Evolutionary conservation across 2,329 filamentous ascomycete genomes (phyloP), one percentile per base, ranked within the genome.

Genomic region (Ophiocordyceps camponoti-leonardi): DNA sequence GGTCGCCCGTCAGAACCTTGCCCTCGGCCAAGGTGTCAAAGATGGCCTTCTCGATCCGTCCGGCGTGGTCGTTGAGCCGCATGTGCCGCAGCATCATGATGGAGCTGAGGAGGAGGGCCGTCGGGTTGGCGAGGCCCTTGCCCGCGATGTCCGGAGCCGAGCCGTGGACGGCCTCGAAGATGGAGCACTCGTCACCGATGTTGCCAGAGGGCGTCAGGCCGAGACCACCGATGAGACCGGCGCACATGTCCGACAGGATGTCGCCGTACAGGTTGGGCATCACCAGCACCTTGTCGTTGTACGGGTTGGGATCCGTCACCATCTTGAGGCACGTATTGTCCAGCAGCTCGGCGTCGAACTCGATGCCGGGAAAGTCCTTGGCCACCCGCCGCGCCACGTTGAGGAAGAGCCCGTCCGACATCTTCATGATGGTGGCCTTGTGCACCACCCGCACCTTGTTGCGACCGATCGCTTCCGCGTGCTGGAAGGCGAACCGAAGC

Each of bases 401-500:
- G 56, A 98, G 77, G 81, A 98, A 98, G 50, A 98, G 85, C 71
- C 92, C 92, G 66, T 98, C 92, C 63, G 83, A 90, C 86, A 95
- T 94, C 81, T 98, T 98, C 92, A 98, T 98, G 73, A 98, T 98
- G 62, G 92, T 96, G 65, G 92, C 92, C 79, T 98, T 98, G 83
- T 98, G 92, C 52, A 96, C 88, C 49, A 87, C 90, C 61, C 88
- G 86, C 60, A 96, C 90, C 83, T 95, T 95, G 64, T 80, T 88
- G 74, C 86, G 85, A 69, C 88, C 87, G 61, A 95, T 83, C 57
- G 86, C 79, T 67, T 92, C 77, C 56, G 92, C 92, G 65, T 98
- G 87, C 72, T 98, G 90, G 81, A 98, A 98, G 58, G 93, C 92
- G 67, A 87, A 98, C 62, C 88, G 83, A 54, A 96, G 79, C 46